These are phyloP conservation scores for Neurospora sp. DNA, from an alignment of 495 filamentous ascomycete species.

Conservation along the genomic window DNA sequence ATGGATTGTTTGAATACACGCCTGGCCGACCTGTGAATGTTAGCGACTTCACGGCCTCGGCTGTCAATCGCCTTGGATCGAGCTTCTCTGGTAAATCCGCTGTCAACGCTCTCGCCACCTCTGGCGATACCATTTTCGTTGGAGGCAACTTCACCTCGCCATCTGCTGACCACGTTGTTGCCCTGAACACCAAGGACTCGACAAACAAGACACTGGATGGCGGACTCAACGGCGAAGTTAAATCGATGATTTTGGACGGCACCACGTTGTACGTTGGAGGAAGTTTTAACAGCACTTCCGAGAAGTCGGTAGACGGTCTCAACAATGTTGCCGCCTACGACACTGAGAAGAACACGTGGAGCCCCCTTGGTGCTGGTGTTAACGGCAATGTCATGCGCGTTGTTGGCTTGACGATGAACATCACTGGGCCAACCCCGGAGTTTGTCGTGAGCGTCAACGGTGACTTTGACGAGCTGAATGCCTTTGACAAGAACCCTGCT, in stretches of 20 bases:
- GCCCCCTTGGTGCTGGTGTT: conserved; percentile 72
- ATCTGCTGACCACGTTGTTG: conserved; percentile 62
- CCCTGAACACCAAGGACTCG: conserved; percentile 51
- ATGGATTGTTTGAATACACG: conserved; percentile 86
- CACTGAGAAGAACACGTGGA: conserved; percentile 57
- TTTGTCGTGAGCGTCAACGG: conserved; percentile 71
- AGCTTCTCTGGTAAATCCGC: conserved; percentile 53
- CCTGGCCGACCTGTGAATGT: conserved; percentile 50
- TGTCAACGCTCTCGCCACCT: conserved; percentile 51
- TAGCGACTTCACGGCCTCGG: conserved; percentile 56
- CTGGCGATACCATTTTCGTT: conserved; percentile 56
- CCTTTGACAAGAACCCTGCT: conserved; percentile 52
- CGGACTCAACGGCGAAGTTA: conserved; percentile 74
- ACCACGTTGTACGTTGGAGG: conserved; percentile 73
- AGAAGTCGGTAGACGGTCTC: conserved; percentile 49
- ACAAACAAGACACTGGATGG: conserved; percentile 51
- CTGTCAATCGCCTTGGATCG: conserved; percentile 62
- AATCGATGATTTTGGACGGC: conserved; percentile 54
- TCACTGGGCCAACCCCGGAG: conserved; percentile 60
- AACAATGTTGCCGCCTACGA: conserved; percentile 70
- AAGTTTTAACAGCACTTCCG: conserved; percentile 66
- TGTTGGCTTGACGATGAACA: conserved; percentile 68
- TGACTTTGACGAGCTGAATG: conserved; percentile 60
- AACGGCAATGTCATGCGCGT: conserved; percentile 67
- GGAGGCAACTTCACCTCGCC: conserved; percentile 75